Evolutionary conservation across 805 yeast genomes (phyloP), one percentile per base, ranked within the genome.

Genomic region (Ogataea glucozyma): DNA sequence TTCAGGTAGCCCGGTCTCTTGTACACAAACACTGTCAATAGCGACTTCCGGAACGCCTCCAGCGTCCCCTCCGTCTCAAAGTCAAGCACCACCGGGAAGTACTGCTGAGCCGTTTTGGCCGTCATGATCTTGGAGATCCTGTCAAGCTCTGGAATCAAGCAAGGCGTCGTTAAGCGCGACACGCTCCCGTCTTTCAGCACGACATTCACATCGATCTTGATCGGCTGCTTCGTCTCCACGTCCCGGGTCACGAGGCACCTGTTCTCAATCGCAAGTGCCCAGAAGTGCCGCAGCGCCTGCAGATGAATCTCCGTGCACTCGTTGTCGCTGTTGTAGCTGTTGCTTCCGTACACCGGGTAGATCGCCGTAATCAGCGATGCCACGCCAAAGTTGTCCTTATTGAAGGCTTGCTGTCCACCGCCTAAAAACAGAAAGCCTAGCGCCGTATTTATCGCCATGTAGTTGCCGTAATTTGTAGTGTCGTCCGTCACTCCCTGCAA

Each of bases 371-470:
- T 65, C 53, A 93, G 70, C 3, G 83, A 62, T 0, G 90, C 95
- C 41, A 82, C 67, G 2, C 88, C 79, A 54, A 84, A 69, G 42
- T 78, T 74, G 3, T 85, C 76, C 6, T 64, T 74, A 27, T 78
- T 72, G 44, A 93, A 76, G 0, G 95, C 89, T 61, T 80, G 88
- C 60, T 88, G 97, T 0, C 98, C 97, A 1, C 96, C 93, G 0
- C 97, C 97, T 26, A 93, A 62, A 58, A 91, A 90, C 41, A 91
- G 67, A 53, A 91, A 80, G 2, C 99, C 99, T 27, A 93, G 64
- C 0, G 95, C 86, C 70, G 87, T 75, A 54, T 86, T 88, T 1
- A 82, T 71, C 0, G 90, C 86, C 80, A 85, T 79, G 55, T 78
- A 86, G 46, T 80, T 78, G 0, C 96, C 93, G 60, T 77, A 88